A percentile compares a stretch with the other conserved stretches of the same genome.
These are phyloP conservation scores for Chimonanthus salicifolius DNA, from an alignment of 164 flowering plant species.

Conservation along the genomic window DNA sequence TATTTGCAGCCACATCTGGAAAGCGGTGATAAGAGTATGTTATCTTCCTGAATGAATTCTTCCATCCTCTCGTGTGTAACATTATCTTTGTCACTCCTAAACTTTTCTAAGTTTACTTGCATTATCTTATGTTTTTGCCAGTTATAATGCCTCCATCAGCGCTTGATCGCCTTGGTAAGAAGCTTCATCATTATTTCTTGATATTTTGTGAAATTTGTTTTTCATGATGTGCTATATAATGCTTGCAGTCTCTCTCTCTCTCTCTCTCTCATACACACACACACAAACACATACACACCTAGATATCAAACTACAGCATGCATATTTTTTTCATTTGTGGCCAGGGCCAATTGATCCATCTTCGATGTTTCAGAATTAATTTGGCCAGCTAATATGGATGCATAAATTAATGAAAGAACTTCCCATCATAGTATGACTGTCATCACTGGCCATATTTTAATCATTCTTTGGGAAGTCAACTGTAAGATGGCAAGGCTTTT, in stretches of 20 bases:
- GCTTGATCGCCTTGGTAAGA: constrained; percentile 64
- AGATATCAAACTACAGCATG: not conserved
- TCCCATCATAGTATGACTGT: too few relatives aligned
- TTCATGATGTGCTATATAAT: not conserved
- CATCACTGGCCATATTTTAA: too few relatives aligned
- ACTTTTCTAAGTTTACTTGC: not conserved
- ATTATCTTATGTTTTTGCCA: constrained; percentile 15
- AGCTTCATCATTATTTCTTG: not conserved
- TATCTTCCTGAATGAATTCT: not conserved
- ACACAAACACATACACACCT: too few relatives aligned
- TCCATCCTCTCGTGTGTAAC: not conserved
- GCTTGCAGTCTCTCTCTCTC: not conserved
- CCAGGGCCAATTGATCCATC: not conserved
- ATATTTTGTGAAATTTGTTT: too few relatives aligned
- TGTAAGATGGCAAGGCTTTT: too few relatives aligned
- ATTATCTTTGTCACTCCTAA: too few relatives aligned
- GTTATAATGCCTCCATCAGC: constrained; percentile 83
- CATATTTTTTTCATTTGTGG: not conserved
- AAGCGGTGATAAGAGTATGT: not conserved
- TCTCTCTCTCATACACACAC: too few relatives aligned
- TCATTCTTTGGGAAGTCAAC: too few relatives aligned
- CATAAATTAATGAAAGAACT: too few relatives aligned
- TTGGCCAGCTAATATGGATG: too few relatives aligned
- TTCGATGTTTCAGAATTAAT: too few relatives aligned
- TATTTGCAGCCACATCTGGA: not conserved